Conservation (phyloP, 2,329 filamentous ascomycete species). For the Xylaria sp. region DNA sequence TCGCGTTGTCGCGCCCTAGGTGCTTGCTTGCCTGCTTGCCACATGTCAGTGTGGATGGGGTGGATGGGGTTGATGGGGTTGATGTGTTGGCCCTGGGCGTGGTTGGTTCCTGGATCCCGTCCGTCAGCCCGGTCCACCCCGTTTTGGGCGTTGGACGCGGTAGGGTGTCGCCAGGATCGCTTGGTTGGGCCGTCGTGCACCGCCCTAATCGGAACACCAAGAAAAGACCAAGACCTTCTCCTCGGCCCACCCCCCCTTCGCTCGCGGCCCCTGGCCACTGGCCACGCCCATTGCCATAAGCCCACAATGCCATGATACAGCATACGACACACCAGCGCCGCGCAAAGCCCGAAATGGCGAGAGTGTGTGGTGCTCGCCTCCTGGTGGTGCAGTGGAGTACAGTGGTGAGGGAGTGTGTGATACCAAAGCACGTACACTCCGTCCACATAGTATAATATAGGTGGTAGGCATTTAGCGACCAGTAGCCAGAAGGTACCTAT, state of each 20-base stretch:
- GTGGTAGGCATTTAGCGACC: too few species aligned
- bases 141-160: conserved; percentile 37
- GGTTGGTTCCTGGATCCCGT: conserved; percentile 31
- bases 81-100: conserved; percentile 39
- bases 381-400: conserved; percentile 21
- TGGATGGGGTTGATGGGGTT: conserved; percentile 38
- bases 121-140: conserved; percentile 27
- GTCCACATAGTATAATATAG: not conserved
- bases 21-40: conserved; percentile 42
- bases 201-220: conserved; percentile 26
- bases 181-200: conserved; percentile 41
- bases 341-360: not conserved
- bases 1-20: conserved; percentile 22
- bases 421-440: too few species aligned
- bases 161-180: conserved; percentile 24
- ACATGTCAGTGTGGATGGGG: conserved; percentile 41
- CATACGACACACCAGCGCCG: not conserved
- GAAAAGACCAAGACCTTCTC: not conserved
- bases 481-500: too few species aligned
- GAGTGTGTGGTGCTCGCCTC: not conserved
- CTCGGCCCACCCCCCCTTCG: conserved; percentile 20
- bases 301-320: not conserved
- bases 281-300: conserved; percentile 19
- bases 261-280: conserved; percentile 9
- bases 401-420: conserved; percentile 14